Evolutionary conservation across 306 rosid genomes (phyloP).

Genomic region (Fragaria ananassa): DNA sequence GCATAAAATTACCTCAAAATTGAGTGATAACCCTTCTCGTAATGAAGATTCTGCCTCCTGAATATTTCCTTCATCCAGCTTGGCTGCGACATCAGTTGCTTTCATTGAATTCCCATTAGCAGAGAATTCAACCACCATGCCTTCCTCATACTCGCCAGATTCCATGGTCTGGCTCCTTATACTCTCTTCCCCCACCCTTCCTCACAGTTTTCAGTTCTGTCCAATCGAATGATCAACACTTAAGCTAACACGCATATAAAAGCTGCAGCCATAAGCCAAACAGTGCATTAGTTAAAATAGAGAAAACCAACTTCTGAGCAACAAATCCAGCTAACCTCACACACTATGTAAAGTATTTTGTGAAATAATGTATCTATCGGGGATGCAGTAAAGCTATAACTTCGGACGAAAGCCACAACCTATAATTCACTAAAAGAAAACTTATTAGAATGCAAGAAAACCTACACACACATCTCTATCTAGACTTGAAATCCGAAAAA

Average conservation of each 20-base stretch:
- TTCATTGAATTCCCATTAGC: constrained; percentile 68
- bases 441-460: background rate
- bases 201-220: constrained; percentile 31
- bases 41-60: constrained; percentile 83
- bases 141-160: constrained; percentile 34
- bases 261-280: constrained; percentile 6
- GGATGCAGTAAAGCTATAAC: background rate
- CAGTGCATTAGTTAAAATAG: background rate
- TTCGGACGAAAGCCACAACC: background rate
- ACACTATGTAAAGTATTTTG: background rate
- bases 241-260: constrained; percentile 7
- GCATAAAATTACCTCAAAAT: constrained; percentile 57
- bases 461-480: background rate
- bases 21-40: constrained; percentile 83
- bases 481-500: background rate
- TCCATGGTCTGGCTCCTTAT: constrained; percentile 51
- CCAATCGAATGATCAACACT: constrained; percentile 5
- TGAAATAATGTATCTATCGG: background rate
- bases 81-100: constrained; percentile 66
- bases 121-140: constrained; percentile 35
- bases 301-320: background rate
- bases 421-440: background rate
- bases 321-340: background rate
- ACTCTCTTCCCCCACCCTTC: constrained; percentile 27
- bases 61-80: constrained; percentile 86